Evolutionary conservation across 148 eudicot genomes (phyloP).

Genomic region (Heliamphora exappendiculata): DNA sequence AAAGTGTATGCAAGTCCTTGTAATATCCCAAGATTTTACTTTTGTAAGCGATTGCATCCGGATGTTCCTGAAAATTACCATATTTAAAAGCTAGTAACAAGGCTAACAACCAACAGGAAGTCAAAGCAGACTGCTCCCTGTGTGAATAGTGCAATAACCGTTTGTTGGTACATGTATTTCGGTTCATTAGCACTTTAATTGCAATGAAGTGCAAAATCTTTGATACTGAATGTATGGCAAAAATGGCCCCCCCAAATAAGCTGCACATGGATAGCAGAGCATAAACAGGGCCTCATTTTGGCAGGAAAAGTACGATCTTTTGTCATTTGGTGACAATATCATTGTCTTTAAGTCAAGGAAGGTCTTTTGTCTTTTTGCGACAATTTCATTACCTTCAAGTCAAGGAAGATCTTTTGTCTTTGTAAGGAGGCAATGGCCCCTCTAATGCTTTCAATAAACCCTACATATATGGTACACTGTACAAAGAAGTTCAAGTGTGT

Average conservation of each 20-base stretch:
- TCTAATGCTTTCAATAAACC: no score
- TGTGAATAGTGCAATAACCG: neutral
- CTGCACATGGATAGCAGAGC: neutral
- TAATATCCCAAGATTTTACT: slow-evolving; percentile 13
- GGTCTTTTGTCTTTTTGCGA: no score
- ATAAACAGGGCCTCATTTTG: no score
- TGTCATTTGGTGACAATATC: no score
- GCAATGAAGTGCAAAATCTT: neutral
- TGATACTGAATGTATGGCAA: neutral
- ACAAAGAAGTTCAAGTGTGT: no score
- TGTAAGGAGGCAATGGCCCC: no score
- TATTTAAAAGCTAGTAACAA: neutral
- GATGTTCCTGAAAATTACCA: slow-evolving; percentile 21
- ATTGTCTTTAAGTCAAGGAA: no score
- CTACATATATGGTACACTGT: no score
- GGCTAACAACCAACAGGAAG: neutral
- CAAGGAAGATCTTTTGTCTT: no score
- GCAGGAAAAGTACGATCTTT: no score
- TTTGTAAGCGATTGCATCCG: slow-evolving; percentile 15
- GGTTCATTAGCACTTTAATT: neutral
- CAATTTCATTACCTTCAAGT: no score
- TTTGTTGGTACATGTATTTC: neutral
- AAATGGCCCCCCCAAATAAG: neutral
- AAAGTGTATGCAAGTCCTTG: slow-evolving; percentile 14
- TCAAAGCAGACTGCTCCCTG: no score